These are phyloP conservation scores for Cryptosporidium viatorum DNA, from an alignment of 169 alveolate species.

Conservation along the genomic window DNA sequence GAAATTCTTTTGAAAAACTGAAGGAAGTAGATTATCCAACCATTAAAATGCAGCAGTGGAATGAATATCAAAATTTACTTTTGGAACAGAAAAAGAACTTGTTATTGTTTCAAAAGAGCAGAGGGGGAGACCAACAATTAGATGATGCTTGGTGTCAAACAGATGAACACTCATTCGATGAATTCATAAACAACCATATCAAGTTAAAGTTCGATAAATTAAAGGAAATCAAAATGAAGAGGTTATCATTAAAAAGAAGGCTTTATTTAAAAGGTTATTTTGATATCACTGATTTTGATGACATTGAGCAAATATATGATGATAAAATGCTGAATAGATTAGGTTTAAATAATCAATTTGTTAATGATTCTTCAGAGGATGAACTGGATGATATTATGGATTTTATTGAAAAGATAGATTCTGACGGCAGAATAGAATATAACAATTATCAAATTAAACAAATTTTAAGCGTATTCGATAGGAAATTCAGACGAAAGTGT, in stretches of 20 bases:
- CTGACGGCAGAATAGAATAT: constrained; percentile 50
- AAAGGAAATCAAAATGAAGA: constrained; percentile 46
- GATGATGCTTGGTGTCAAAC: constrained; percentile 77
- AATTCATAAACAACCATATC: constrained; percentile 22
- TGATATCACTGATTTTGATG: constrained; percentile 51
- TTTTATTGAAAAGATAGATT: constrained; percentile 34
- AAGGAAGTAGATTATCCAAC: constrained; percentile 69
- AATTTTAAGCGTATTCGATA: constrained; percentile 41
- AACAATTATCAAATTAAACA: constrained; percentile 54
- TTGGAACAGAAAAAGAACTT: constrained; percentile 63
- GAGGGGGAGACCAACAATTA: constrained; percentile 53
- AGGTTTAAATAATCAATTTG: constrained; percentile 58
- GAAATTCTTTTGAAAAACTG: constrained; percentile 65
- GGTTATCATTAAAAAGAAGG: constrained; percentile 22
- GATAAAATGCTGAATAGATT: constrained; percentile 30
- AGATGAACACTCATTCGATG: constrained; percentile 49
- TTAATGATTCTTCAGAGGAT: constrained; percentile 63
- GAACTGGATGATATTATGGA: constrained; percentile 50
- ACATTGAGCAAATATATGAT: constrained; percentile 43
- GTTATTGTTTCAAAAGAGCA: constrained; percentile 40
- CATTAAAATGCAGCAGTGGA: constrained; percentile 61
- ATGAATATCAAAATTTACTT: constrained; percentile 52
- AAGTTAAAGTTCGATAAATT: constrained; percentile 37
- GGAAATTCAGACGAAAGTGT: constrained; percentile 18
- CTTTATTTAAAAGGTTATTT: constrained; percentile 48